Evolutionary conservation across 2,329 filamentous ascomycete genomes (phyloP).

Genomic region (Monosporascus sp.): DNA sequence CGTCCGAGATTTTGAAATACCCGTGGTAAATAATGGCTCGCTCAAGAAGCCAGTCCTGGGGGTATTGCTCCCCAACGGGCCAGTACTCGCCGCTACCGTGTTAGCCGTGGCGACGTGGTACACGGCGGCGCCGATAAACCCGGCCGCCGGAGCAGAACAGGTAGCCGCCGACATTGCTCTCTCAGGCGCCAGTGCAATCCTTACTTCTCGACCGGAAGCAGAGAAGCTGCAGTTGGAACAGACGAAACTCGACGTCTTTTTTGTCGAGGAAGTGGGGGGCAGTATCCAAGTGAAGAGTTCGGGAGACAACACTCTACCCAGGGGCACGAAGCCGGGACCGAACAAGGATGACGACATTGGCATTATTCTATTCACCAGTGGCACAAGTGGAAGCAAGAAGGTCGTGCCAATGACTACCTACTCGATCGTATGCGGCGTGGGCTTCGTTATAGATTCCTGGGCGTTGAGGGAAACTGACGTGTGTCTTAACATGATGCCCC

Average conservation of each 20-base stretch:
- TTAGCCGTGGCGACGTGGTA: slow-evolving; percentile 46
- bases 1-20: slow-evolving; percentile 28
- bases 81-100: slow-evolving; percentile 44
- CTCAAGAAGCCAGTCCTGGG: slow-evolving; percentile 39
- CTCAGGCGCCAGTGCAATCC: slow-evolving; percentile 39
- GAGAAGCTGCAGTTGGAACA: slow-evolving; percentile 32
- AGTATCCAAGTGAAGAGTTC: slow-evolving; percentile 26
- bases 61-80: slow-evolving; percentile 49
- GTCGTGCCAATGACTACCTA: slow-evolving; percentile 48
- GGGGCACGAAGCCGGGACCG: slow-evolving; percentile 13
- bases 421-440: slow-evolving; percentile 45
- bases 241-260: slow-evolving; percentile 32
- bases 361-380: slow-evolving; percentile 52
- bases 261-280: slow-evolving; percentile 32
- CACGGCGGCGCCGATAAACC: slow-evolving; percentile 47
- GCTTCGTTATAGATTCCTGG: slow-evolving; percentile 50
- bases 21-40: slow-evolving; percentile 8
- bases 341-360: slow-evolving; percentile 43
- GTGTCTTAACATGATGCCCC: slow-evolving; percentile 56
- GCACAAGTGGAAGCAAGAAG: slow-evolving; percentile 55
- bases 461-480: slow-evolving; percentile 40
- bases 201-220: slow-evolving; percentile 38
- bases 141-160: slow-evolving; percentile 43
- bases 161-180: slow-evolving; percentile 46
- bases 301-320: not conserved